phyloP scores from a whole-genome alignment of 495 filamentous ascomycete genomes.

The Penicillium coprophilum region DNA sequence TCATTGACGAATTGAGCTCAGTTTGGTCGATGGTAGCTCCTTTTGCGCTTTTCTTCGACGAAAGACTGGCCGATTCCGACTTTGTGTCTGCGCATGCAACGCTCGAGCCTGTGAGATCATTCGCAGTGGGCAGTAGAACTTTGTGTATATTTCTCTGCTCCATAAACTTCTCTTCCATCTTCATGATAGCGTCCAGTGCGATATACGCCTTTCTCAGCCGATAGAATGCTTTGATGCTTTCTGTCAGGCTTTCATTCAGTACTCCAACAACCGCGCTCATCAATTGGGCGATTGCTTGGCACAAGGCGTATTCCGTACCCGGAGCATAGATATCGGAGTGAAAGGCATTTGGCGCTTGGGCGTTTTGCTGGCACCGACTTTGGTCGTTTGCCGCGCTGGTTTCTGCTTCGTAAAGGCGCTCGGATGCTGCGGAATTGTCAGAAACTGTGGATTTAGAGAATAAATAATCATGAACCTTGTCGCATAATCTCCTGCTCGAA shows the following conservation, averaged over 20 bases:
- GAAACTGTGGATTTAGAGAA: neutral
- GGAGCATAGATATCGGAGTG: conserved; percentile 70
- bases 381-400: conserved; percentile 73
- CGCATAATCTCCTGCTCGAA: conserved; percentile 95
- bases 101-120: conserved; percentile 19
- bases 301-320: conserved; percentile 82
- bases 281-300: conserved; percentile 76
- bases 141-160: conserved; percentile 31
- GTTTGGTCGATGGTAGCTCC: conserved; percentile 13
- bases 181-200: conserved; percentile 73
- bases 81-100: conserved; percentile 15
- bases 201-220: conserved; percentile 87
- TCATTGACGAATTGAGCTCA: conserved; percentile 34
- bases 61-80: conserved; percentile 18
- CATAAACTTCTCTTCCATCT: conserved; percentile 61
- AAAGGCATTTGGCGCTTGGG: conserved; percentile 48
- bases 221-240: conserved; percentile 89
- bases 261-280: conserved; percentile 89
- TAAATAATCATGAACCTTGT: conserved; percentile 54
- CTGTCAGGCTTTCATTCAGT: conserved; percentile 88
- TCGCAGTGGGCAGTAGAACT: conserved; percentile 14
- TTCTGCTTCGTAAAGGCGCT: conserved; percentile 75
- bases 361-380: conserved; percentile 61
- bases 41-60: conserved; percentile 8
- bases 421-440: conserved; percentile 55